Conservation (phyloP, 2,329 filamentous ascomycete genomes). For the Cladosporium sp. region DNA sequence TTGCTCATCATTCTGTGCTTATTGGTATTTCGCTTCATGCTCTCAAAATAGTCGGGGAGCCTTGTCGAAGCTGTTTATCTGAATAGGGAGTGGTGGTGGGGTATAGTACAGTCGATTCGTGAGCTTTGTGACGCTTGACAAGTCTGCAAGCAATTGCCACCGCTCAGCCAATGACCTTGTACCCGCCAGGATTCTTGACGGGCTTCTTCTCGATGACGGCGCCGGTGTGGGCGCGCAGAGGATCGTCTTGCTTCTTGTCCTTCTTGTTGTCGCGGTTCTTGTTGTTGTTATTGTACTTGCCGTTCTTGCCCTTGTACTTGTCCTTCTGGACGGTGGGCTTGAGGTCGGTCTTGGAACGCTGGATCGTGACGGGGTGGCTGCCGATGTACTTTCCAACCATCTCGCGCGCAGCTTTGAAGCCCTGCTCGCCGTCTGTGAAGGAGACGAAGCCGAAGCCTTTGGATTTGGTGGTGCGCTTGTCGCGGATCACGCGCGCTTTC, state of each 20-base stretch:
- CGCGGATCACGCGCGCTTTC: conserved; percentile 88
- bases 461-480: conserved; percentile 94
- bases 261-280: conserved; percentile 39
- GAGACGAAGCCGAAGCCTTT: conserved; percentile 96
- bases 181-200: conserved; percentile 24
- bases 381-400: conserved; percentile 99
- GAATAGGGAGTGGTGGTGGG: no score
- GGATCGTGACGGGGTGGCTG: conserved; percentile 76
- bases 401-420: conserved; percentile 92
- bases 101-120: no score
- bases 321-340: conserved; percentile 62
- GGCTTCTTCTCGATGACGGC: conserved; percentile 36
- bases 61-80: no score
- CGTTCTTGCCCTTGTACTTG: conserved; percentile 36
- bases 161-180: conserved; percentile 34
- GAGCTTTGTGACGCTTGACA: no score
- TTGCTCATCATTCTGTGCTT: no score
- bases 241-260: conserved; percentile 36
- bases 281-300: conserved; percentile 49
- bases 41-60: no score
- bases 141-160: neutral
- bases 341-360: conserved; percentile 88
- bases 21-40: no score
- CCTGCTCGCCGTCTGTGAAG: conserved; percentile 92
- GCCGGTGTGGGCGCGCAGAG: conserved; percentile 34